Evolutionary conservation across 768 basidiomycete genomes (phyloP).

Genomic region (Rossbeevera mucosa): DNA sequence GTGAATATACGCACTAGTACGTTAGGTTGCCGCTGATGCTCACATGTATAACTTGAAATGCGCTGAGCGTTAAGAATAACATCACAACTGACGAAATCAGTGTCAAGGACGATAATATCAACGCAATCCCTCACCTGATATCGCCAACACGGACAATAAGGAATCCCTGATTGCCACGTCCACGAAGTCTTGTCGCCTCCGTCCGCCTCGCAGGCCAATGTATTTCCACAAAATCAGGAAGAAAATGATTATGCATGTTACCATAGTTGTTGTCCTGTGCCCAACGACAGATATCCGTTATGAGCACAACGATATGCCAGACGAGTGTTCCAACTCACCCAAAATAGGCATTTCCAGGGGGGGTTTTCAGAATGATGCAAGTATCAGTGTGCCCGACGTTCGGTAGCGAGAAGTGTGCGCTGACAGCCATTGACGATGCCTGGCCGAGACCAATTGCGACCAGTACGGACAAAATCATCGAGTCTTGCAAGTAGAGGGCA

Average conservation of each 20-base stretch:
- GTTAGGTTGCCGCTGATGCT: constrained; percentile 13
- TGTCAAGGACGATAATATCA: neutral
- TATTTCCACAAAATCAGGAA: constrained; percentile 16
- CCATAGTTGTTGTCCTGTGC: constrained; percentile 17
- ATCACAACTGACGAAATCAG: constrained; percentile 6
- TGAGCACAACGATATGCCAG: neutral
- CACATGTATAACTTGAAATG: constrained; percentile 4
- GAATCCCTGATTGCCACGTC: constrained; percentile 14
- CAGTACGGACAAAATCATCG: constrained; percentile 7
- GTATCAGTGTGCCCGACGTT: constrained; percentile 5
- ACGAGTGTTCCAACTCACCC: constrained; percentile 7
- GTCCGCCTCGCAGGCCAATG: constrained; percentile 6
- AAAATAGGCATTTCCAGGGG: constrained; percentile 14
- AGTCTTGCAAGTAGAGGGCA: constrained; percentile 9
- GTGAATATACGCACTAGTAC: constrained; percentile 13
- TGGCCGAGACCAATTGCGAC: constrained; percentile 8
- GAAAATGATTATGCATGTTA: constrained; percentile 6
- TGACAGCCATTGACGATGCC: constrained; percentile 15
- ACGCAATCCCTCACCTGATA: constrained; percentile 7
- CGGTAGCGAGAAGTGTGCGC: constrained; percentile 8
- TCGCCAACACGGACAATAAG: neutral
- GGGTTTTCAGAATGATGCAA: constrained; percentile 10
- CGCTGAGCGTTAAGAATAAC: constrained; percentile 16
- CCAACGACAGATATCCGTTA: neutral
- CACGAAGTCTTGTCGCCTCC: constrained; percentile 3